A percentile compares a stretch with the other conserved stretches of the same genome.
These are phyloP conservation scores for Blastocystis sp. DNA, from an alignment of 352 stramenopile genomes.

Conservation along the genomic window DNA sequence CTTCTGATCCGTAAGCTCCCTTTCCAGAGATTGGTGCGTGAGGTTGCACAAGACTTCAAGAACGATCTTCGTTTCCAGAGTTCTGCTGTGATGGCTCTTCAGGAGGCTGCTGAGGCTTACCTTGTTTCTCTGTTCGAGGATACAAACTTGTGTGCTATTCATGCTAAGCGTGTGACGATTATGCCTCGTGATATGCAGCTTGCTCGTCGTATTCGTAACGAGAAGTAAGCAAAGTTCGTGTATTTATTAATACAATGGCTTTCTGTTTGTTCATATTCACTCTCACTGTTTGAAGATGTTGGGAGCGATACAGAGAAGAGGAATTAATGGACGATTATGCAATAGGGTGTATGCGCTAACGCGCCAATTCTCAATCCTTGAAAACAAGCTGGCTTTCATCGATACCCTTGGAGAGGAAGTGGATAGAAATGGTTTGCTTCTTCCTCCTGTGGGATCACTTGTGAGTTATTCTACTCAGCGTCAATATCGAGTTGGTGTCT, in stretches of 20 bases:
- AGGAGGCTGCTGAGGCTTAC: slow-evolving; percentile 83
- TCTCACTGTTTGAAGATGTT: not conserved
- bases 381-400: slow-evolving; percentile 30
- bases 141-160: slow-evolving; percentile 82
- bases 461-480: slow-evolving; percentile 15
- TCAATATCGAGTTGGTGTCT: slow-evolving; percentile 17
- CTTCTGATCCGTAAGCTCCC: slow-evolving; percentile 76
- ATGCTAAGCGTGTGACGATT: slow-evolving; percentile 84
- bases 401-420: slow-evolving; percentile 42
- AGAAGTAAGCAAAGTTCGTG: slow-evolving; percentile 41
- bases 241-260: slow-evolving; percentile 57
- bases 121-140: slow-evolving; percentile 84
- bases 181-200: slow-evolving; percentile 87
- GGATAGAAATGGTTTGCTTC: slow-evolving; percentile 8
- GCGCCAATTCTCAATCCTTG: slow-evolving; percentile 31
- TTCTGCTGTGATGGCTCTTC: slow-evolving; percentile 81
- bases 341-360: not conserved
- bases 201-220: slow-evolving; percentile 67
- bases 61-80: slow-evolving; percentile 91
- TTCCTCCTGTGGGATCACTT: slow-evolving; percentile 15
- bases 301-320: not conserved
- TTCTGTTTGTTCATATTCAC: slow-evolving; percentile 33
- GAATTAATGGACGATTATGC: not conserved
- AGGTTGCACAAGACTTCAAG: slow-evolving; percentile 81
- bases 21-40: slow-evolving; percentile 69